These are phyloP conservation scores for Chlorociboria aeruginascens DNA, from an alignment of 495 filamentous ascomycete species.

Conservation along the genomic window DNA sequence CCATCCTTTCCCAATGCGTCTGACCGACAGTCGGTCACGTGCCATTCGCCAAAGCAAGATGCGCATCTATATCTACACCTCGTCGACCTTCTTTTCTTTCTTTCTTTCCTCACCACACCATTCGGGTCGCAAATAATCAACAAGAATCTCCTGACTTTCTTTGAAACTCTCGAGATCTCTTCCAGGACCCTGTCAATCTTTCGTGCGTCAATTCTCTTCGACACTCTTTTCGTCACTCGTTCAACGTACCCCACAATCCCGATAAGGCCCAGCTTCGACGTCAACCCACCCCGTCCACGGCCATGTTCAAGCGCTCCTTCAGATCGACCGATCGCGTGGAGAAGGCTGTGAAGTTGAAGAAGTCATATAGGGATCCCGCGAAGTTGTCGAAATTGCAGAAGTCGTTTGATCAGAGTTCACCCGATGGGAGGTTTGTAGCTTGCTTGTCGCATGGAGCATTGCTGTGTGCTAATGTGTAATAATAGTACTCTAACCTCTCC, in stretches of 20 bases:
- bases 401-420: constrained; percentile 19
- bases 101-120: constrained; percentile 22
- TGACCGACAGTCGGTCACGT: not conserved
- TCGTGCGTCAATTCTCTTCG: constrained; percentile 20
- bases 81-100: constrained; percentile 8
- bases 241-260: constrained; percentile 15
- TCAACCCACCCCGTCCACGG: constrained; percentile 20
- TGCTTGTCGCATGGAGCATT: constrained; percentile 6
- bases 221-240: constrained; percentile 22
- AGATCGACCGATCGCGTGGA: constrained; percentile 48
- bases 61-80: constrained; percentile 4
- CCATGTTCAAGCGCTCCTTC: constrained; percentile 63
- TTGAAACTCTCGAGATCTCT: constrained; percentile 21
- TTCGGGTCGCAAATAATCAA: constrained; percentile 19
- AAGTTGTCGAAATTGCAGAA: constrained; percentile 51
- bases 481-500: constrained; percentile 49
- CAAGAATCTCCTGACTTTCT: constrained; percentile 22
- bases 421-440: constrained; percentile 15
- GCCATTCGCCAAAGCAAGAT: not conserved
- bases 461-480: not conserved
- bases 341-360: constrained; percentile 56
- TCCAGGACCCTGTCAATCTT: constrained; percentile 22
- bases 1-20: not conserved
- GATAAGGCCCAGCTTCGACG: constrained; percentile 1
- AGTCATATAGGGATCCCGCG: constrained; percentile 45